phyloP scores from a whole-genome alignment of 2,329 filamentous ascomycete species.

The Bipolaris oryzae region DNA sequence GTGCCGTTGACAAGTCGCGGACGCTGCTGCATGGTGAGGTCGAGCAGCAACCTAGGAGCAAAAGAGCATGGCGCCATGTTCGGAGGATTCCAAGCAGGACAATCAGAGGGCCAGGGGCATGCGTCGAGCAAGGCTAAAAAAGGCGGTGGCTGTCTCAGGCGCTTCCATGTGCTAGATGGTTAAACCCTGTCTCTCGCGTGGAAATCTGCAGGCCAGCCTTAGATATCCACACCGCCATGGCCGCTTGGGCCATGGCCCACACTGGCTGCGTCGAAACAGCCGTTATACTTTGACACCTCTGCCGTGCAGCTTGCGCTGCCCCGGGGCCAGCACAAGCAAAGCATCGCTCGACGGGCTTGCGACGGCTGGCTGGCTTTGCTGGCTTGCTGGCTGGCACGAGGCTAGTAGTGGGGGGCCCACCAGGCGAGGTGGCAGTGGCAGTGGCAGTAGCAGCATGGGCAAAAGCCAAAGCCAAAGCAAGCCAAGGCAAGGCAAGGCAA shows the following conservation, averaged over 20 bases:
- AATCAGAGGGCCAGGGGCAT: slow-evolving; percentile 33
- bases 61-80: slow-evolving; percentile 24
- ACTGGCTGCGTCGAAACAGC: slow-evolving; percentile 37
- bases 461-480: not conserved
- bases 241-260: slow-evolving; percentile 19
- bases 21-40: slow-evolving; percentile 14
- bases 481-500: not conserved
- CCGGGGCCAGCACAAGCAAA: slow-evolving; percentile 25
- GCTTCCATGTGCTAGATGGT: slow-evolving; percentile 21
- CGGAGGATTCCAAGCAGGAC: slow-evolving; percentile 38
- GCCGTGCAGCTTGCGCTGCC: not conserved
- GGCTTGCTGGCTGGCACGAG: too few species aligned
- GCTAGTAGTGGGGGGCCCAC: slow-evolving; percentile 19
- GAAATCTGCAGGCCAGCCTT: slow-evolving; percentile 47
- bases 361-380: slow-evolving; percentile 32
- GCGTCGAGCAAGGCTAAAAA: slow-evolving; percentile 42
- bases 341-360: slow-evolving; percentile 12
- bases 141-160: slow-evolving; percentile 45
- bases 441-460: not conserved
- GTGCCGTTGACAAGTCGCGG: slow-evolving; percentile 13
- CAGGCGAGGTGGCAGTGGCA: slow-evolving; percentile 8
- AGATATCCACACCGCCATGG: slow-evolving; percentile 40
- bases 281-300: slow-evolving; percentile 42
- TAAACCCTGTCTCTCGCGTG: slow-evolving; percentile 47
- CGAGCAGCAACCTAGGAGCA: slow-evolving; percentile 16